phyloP scores from a whole-genome alignment of 1,284 basidiomycete genomes.

The Volvariella surrecta region DNA sequence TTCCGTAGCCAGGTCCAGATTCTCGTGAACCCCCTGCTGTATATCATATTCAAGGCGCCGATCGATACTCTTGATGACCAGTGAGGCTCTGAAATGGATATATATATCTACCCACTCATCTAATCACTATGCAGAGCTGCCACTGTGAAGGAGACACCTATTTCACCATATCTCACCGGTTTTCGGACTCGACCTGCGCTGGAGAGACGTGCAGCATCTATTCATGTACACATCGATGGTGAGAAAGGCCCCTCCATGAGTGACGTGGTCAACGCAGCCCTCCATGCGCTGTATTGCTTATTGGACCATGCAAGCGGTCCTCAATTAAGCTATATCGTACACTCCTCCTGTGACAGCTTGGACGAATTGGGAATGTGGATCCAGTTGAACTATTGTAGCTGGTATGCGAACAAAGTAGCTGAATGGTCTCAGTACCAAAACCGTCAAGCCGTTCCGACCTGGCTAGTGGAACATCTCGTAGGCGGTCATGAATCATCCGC shows the following conservation, averaged over 20 bases:
- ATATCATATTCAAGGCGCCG: constrained; percentile 61
- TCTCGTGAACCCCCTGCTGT: constrained; percentile 71
- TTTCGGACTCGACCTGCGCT: constrained; percentile 69
- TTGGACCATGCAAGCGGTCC: constrained; percentile 70
- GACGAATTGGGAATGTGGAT: constrained; percentile 63
- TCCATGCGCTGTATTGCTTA: constrained; percentile 69
- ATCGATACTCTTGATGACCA: constrained; percentile 57
- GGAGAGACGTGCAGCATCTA: constrained; percentile 78
- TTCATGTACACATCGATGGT: constrained; percentile 81
- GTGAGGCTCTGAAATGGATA: constrained; percentile 32
- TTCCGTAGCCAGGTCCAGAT: constrained; percentile 68
- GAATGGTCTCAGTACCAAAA: constrained; percentile 91
- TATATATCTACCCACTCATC: constrained; percentile 6
- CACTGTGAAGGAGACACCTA: constrained; percentile 57
- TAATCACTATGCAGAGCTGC: constrained; percentile 37
- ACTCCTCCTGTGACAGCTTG: constrained; percentile 61
- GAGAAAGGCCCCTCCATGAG: constrained; percentile 74
- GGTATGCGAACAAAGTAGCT: constrained; percentile 71
- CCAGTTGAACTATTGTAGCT: constrained; percentile 70
- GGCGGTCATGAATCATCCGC: constrained; percentile 54
- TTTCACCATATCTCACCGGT: constrained; percentile 72
- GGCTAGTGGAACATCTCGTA: constrained; percentile 76
- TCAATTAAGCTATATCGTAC: constrained; percentile 70
- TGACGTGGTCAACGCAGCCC: constrained; percentile 70
- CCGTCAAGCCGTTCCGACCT: constrained; percentile 82